A percentile compares a stretch with the other conserved stretches of the same genome.
Conservation (phyloP, 2,329 filamentous ascomycete genomes). For the Aureobasidium melanogenum region DNA sequence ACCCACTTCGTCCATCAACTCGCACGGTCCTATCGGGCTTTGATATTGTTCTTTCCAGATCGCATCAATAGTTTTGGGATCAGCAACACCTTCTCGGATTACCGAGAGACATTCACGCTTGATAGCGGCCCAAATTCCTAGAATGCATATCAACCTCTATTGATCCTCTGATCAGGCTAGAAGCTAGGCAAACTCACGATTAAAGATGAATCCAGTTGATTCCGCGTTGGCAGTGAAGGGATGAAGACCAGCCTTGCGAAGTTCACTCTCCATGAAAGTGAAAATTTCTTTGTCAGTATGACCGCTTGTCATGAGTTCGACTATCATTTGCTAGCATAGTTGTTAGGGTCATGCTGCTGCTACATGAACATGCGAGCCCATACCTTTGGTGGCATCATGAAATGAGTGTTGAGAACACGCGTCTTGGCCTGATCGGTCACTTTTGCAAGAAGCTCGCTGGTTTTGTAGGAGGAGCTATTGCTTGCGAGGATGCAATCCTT, state of each 20-base stretch:
- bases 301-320: not conserved
- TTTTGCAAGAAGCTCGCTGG: slow-evolving; percentile 37
- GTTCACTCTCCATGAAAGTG: not conserved
- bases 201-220: not conserved
- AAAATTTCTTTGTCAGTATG: not conserved
- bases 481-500: slow-evolving; percentile 41
- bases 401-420: slow-evolving; percentile 44
- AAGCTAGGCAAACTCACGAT: no score
- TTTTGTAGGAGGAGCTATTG: slow-evolving; percentile 47
- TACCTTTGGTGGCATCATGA: slow-evolving; percentile 38
- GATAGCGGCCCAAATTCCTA: no score
- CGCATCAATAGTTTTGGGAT: slow-evolving; percentile 36
- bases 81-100: not conserved
- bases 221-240: not conserved
- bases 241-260: not conserved
- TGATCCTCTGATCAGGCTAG: no score
- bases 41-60: slow-evolving; percentile 36
- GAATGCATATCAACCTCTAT: no score
- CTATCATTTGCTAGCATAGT: no score
- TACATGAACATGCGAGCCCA: not conserved
- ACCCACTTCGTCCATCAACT: slow-evolving; percentile 30
- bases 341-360: no score
- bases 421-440: slow-evolving; percentile 29
- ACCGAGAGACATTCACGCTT: not conserved
- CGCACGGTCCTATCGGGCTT: slow-evolving; percentile 11